These are phyloP conservation scores for Lasiosphaeria miniovina DNA, from an alignment of 495 filamentous ascomycete species.

Conservation along the genomic window DNA sequence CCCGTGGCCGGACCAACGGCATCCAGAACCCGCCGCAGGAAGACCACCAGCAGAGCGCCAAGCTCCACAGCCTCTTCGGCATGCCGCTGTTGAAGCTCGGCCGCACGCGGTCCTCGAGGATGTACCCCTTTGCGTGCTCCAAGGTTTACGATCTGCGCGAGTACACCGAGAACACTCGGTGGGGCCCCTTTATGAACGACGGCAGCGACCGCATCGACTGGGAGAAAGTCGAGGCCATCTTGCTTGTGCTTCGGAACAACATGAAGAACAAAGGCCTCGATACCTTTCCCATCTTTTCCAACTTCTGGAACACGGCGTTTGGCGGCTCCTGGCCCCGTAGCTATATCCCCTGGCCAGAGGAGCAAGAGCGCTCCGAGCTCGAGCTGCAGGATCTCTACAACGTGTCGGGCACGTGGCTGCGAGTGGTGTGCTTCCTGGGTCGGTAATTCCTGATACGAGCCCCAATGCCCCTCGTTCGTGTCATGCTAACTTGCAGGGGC, in stretches of 20 bases:
- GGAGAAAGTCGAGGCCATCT: constrained; percentile 66
- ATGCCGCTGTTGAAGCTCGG: constrained; percentile 37
- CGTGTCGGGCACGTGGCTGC: constrained; percentile 57
- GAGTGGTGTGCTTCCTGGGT: constrained; percentile 53
- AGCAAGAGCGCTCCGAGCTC: constrained; percentile 14
- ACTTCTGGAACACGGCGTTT: constrained; percentile 52
- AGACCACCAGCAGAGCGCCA: constrained; percentile 56
- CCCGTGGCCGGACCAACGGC: constrained; percentile 24
- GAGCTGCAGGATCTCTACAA: constrained; percentile 57
- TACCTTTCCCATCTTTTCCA: constrained; percentile 39
- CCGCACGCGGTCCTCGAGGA: constrained; percentile 23
- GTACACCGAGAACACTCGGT: constrained; percentile 51
- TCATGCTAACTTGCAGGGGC: constrained; percentile 4
- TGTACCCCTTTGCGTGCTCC: constrained; percentile 55
- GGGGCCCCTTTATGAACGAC: constrained; percentile 62
- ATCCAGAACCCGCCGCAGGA: constrained; percentile 13
- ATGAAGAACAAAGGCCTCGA: constrained; percentile 44
- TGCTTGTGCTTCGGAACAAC: constrained; percentile 58
- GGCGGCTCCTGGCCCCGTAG: constrained; percentile 49
- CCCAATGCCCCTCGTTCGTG: background rate
- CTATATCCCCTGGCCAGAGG: constrained; percentile 32
- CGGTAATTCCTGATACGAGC: background rate
- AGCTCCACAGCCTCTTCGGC: constrained; percentile 61
- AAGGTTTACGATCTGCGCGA: constrained; percentile 64
- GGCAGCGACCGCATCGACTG: constrained; percentile 56